Conservation (phyloP, 2,329 filamentous ascomycete genomes). For the Colletotrichum aenigma region DNA sequence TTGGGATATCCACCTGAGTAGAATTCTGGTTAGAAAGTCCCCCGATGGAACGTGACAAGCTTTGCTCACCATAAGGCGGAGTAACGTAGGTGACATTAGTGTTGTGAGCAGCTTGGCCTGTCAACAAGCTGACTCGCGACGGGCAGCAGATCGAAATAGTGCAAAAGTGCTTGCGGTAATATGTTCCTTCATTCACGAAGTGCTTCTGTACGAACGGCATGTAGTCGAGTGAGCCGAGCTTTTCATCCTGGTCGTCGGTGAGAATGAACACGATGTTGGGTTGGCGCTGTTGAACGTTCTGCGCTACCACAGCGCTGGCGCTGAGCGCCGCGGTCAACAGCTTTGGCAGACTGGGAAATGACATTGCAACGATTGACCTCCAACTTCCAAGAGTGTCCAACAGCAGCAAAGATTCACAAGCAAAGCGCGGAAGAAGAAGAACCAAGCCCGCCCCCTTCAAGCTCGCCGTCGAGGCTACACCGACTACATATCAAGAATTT, state of each 20-base stretch:
- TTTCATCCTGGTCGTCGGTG: slow-evolving; percentile 71
- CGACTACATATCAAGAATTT: not conserved
- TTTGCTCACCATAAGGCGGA: slow-evolving; percentile 55
- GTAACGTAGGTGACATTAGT: slow-evolving; percentile 68
- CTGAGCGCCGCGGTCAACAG: not conserved
- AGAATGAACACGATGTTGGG: slow-evolving; percentile 71
- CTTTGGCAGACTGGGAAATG: not conserved
- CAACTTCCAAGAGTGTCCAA: not conserved
- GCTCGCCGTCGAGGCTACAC: not conserved
- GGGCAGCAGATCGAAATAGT: slow-evolving; percentile 73
- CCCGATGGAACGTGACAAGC: not conserved
- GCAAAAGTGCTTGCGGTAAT: slow-evolving; percentile 67
- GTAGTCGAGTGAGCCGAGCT: slow-evolving; percentile 64
- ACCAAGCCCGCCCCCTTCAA: not conserved
- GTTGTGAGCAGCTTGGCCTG: slow-evolving; percentile 70
- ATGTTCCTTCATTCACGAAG: slow-evolving; percentile 61
- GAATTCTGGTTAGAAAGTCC: slow-evolving; percentile 29
- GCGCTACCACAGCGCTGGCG: not conserved
- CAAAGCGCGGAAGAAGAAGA: not conserved
- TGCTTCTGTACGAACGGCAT: slow-evolving; percentile 63
- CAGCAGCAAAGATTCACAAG: not conserved
- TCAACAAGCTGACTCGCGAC: slow-evolving; percentile 68
- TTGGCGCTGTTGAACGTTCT: slow-evolving; percentile 1
- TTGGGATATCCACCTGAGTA: slow-evolving; percentile 59
- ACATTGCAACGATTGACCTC: not conserved